Evolutionary conservation across 2,329 filamentous ascomycete genomes (phyloP), one percentile per base, ranked within the genome.

Genomic region (Aspergillus luchuensis): DNA sequence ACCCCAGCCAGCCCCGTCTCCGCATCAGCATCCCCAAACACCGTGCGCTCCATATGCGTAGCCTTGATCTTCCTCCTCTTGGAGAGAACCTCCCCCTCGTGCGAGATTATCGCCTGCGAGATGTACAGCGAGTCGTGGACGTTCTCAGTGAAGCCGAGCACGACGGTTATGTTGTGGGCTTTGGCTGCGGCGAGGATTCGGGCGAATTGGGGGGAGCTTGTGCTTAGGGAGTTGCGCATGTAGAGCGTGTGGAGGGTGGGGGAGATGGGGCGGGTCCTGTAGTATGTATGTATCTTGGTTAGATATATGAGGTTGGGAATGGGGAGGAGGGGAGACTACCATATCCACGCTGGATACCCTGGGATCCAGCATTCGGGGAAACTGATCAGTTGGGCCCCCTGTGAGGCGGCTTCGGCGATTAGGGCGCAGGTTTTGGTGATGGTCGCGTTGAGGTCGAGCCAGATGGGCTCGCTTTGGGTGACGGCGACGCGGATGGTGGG

Each of bases 311-410:
- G n/a, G n/a, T n/a, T n/a, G n/a, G n/a, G n/a, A n/a, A n/a, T n/a
- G n/a, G n/a, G n/a, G n/a, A n/a, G n/a, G n/a, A 13, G 1, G 7
- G 8, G 21, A 25, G 6, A 5, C 8, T 8, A 47, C 75, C 74
- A 79, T 17, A 79, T 76, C 75, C 75, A 82, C 54, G 71, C 76
- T 19, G 82, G 83, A 66, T 85, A 85, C 0, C 83, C 82, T 1
- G 82, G 82, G 36, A 85, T 81, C 78, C 80, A 85, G 39, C 79
- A 78, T 70, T 85, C 82, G 0, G 83, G 81, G 56, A 86, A 85
- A 0, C 80, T 79, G 4, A 89, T 71, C 2, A 89, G 72, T 59
- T 85, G 78, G 2, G 83, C 84, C 1, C 81, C 83, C 49, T 82
- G 80, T 8, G 71, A 64, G 1, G 82, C 82, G 0, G 86, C 86